These are phyloP conservation scores for Cercospora citrullina DNA, from an alignment of 2,329 filamentous ascomycete genomes.

Conservation along the genomic window DNA sequence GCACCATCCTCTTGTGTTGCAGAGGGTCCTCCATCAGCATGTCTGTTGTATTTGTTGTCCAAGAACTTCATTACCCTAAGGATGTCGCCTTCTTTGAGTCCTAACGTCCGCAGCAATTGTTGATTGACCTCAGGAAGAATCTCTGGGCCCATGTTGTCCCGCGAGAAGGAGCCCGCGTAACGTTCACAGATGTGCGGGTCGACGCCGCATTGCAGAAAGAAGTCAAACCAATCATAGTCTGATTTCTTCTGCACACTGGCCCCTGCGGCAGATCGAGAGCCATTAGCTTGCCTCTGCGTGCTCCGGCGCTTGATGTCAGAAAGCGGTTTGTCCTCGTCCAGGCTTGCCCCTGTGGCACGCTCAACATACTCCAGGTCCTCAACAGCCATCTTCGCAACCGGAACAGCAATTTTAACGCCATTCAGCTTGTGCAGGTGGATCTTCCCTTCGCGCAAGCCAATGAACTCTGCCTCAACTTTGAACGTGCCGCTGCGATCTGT, in stretches of 20 bases:
- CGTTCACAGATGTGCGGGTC: slow-evolving; percentile 90
- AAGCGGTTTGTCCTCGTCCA: slow-evolving; percentile 89
- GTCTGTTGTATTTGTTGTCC: slow-evolving; percentile 75
- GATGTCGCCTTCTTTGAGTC: slow-evolving; percentile 94
- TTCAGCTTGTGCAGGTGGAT: slow-evolving; percentile 98
- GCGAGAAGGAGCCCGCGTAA: slow-evolving; percentile 83
- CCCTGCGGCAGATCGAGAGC: slow-evolving; percentile 48
- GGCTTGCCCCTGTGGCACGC: slow-evolving; percentile 76
- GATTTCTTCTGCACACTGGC: slow-evolving; percentile 67
- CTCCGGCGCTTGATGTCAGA: slow-evolving; percentile 70
- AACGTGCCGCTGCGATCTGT: slow-evolving; percentile 94
- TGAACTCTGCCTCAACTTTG: slow-evolving; percentile 94
- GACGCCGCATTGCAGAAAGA: slow-evolving; percentile 91
- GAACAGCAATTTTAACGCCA: slow-evolving; percentile 96
- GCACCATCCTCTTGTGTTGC: slow-evolving; percentile 60
- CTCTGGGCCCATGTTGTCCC: slow-evolving; percentile 95
- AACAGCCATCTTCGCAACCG: slow-evolving; percentile 90
- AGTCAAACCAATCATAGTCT: slow-evolving; percentile 98
- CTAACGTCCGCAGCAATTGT: slow-evolving; percentile 77
- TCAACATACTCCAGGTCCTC: slow-evolving; percentile 96
- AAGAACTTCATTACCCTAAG: slow-evolving; percentile 89
- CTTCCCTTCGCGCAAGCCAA: slow-evolving; percentile 91
- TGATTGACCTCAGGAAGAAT: slow-evolving; percentile 87
- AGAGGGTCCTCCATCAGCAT: slow-evolving; percentile 43
- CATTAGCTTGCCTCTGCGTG: slow-evolving; percentile 40